Base-by-base conservation (phyloP, 768 basidiomycete genomes). In the Hebeloma cylindrosporum region DNA sequence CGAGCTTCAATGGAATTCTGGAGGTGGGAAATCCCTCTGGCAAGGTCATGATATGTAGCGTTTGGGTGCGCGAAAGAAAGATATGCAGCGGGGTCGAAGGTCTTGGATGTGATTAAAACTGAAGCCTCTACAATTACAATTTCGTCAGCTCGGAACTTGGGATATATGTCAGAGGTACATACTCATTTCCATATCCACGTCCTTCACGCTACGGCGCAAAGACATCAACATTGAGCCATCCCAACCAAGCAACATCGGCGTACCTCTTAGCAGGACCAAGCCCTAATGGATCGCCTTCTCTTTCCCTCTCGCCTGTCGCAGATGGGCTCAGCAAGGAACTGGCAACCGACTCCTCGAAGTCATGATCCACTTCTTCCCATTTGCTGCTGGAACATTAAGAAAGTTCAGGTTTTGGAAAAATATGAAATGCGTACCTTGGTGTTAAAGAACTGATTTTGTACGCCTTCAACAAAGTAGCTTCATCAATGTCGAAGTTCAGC, bases 71-170 rank as follows among this genome's bases (percentile, higher is more conserved):
- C 83, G 5, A 78, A 79, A 2, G 92, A 88, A 9, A 99, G 77
- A 64, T 95, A 98, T 2, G 82, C 79, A 59, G 93, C 93, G 2
- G 96, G 93, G 57, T 95, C 90, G 68, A 99, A 99, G 2, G 88
- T 81, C 63, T 97, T 97, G 14, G 93, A 95, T 3, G 83, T 83
- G 11, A 97, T 80, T 18, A 89, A 71, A 36, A 93, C 82, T 4
- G 88, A 71, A 6, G 89, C 78, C 69, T 86, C 88, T 91, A 57
- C 18, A 18, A 5, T 31, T 32, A 40, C 14, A 34, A n/a, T 27
- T 21, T 23, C 5, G 7, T 27, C 35, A 16, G 26, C n/a, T n/a
- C 9, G 16, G 33, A 10, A 23, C 23, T 25, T 18, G 11, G 10
- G n/a, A 13, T 27, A 11, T 48, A 39, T 16, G 18, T 2, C 11